Evolutionary conservation across 768 basidiomycete genomes (phyloP).

Genomic region (Lentinula aciculospora): DNA sequence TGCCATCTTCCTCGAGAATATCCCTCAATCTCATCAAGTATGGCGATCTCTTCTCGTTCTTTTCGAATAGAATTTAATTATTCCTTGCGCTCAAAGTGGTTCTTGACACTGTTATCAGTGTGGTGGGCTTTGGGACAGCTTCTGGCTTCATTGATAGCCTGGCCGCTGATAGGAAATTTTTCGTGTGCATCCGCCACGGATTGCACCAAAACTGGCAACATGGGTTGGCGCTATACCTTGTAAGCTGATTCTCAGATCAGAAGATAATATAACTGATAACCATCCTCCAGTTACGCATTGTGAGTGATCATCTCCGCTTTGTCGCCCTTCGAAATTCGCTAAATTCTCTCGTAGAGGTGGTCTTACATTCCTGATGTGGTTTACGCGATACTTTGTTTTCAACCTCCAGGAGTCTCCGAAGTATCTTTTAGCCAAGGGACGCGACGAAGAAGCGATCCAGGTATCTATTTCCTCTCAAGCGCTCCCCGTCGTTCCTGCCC

Average conservation of each 20-base stretch:
- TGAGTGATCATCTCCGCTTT: slow-evolving; percentile 14
- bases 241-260: slow-evolving; percentile 16
- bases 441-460: slow-evolving; percentile 49
- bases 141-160: slow-evolving; percentile 42
- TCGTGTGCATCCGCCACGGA: slow-evolving; percentile 38
- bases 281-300: slow-evolving; percentile 29
- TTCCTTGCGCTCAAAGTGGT: not conserved
- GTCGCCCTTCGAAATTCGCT: not conserved
- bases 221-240: slow-evolving; percentile 58
- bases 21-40: slow-evolving; percentile 36
- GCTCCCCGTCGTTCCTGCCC: not conserved
- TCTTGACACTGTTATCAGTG: slow-evolving; percentile 4
- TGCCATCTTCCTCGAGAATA: slow-evolving; percentile 39
- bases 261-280: not conserved
- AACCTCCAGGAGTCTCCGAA: slow-evolving; percentile 58
- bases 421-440: slow-evolving; percentile 51
- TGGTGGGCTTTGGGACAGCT: slow-evolving; percentile 9
- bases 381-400: slow-evolving; percentile 51
- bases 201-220: slow-evolving; percentile 44
- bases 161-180: slow-evolving; percentile 51
- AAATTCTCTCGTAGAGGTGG: slow-evolving; percentile 30
- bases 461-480: slow-evolving; percentile 22
- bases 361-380: slow-evolving; percentile 47
- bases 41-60: not conserved
- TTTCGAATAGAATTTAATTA: not conserved